These are phyloP conservation scores for Annona squamosa DNA, from an alignment of 164 flowering plant genomes.

Conservation along the genomic window DNA sequence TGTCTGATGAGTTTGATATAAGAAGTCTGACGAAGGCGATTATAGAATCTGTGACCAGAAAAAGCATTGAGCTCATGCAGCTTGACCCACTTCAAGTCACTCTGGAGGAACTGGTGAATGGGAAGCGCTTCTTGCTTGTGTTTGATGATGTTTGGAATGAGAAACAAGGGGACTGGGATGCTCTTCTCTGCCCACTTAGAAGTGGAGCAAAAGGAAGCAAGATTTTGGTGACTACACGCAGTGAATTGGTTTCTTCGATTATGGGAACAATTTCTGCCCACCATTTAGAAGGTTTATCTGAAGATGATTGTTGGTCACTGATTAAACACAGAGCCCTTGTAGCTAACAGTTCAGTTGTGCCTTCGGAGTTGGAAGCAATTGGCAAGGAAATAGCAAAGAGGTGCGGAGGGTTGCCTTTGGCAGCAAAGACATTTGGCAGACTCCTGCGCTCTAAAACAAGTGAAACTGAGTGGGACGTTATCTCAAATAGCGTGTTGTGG, in stretches of 20 bases:
- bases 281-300: background rate
- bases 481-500: constrained; percentile 4
- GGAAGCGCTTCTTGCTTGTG: constrained; percentile 7
- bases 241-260: background rate
- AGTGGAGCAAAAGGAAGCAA: constrained; percentile 5
- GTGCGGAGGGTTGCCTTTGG: constrained; percentile 10
- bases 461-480: constrained; percentile 3
- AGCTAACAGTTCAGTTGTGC: background rate
- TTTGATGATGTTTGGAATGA: constrained; percentile 13
- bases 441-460: background rate
- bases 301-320: constrained; percentile 7
- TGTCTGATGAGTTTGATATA: background rate
- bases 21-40: background rate
- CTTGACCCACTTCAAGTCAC: background rate
- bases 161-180: constrained; percentile 3
- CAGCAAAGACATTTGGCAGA: constrained; percentile 3
- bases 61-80: background rate
- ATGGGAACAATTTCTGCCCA: background rate
- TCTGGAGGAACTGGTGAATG: background rate
- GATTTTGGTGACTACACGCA: constrained; percentile 9
- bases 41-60: background rate
- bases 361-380: background rate
- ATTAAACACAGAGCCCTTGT: constrained; percentile 9
- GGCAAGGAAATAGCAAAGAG: constrained; percentile 3
- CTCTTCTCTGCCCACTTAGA: background rate